phyloP scores from a whole-genome alignment of 495 filamentous ascomycete genomes.

The Annulohypoxylon maeteangense region DNA sequence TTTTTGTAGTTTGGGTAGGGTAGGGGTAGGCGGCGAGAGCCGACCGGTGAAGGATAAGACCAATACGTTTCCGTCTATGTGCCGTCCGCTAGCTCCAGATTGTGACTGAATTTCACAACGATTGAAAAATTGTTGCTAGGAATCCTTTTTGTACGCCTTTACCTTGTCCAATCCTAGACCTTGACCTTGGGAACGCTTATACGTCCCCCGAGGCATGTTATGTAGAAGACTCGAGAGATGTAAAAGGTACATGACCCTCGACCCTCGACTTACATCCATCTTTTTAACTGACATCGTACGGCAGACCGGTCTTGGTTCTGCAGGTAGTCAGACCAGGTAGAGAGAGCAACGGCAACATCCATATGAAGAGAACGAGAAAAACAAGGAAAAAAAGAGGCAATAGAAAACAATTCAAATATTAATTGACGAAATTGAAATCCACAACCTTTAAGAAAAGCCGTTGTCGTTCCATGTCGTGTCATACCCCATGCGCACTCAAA shows the following conservation, averaged over 20 bases:
- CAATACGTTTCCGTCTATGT: conserved; percentile 39
- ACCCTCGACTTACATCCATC: conserved; percentile 11
- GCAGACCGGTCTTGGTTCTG: conserved; percentile 40
- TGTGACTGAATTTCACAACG: conserved; percentile 32
- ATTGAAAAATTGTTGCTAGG: conserved; percentile 11
- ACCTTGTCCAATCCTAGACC: conserved; percentile 43
- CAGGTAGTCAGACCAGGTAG: conserved; percentile 38
- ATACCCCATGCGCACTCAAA: conserved; percentile 29
- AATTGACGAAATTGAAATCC: conserved; percentile 31
- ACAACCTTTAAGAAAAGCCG: conserved; percentile 13
- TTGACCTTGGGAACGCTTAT: conserved; percentile 29
- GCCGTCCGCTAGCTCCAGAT: conserved; percentile 41
- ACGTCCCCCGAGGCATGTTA: conserved; percentile 27
- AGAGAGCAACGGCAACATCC: conserved; percentile 11
- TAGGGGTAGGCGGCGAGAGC: conserved; percentile 41
- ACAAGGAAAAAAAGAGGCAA: conserved; percentile 12
- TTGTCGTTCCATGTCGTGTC: conserved; percentile 43
- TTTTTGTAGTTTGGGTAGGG: conserved; percentile 34
- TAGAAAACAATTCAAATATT: conserved; percentile 23
- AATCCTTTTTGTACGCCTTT: conserved; percentile 37
- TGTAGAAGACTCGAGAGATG: conserved; percentile 26
- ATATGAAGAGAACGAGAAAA: conserved; percentile 11
- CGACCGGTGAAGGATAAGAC: conserved; percentile 45
- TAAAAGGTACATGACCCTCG: conserved; percentile 27
- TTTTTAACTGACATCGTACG: conserved; percentile 24